These are phyloP conservation scores for Colletotrichum cuscutae DNA, from an alignment of 2,329 filamentous ascomycete species.

Conservation along the genomic window DNA sequence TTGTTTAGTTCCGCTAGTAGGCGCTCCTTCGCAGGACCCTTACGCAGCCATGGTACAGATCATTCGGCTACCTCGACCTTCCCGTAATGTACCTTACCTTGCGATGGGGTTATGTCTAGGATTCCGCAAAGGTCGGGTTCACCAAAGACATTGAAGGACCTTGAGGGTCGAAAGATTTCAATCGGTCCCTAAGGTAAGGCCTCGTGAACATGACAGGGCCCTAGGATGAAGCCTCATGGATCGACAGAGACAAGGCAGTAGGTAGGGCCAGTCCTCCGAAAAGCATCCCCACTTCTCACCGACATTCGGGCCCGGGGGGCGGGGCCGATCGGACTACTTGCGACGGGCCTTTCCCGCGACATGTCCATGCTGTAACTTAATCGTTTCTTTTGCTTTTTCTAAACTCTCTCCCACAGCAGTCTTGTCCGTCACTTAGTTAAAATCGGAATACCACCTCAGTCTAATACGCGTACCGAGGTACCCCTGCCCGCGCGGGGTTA, in stretches of 20 bases:
- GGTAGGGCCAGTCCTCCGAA: not conserved
- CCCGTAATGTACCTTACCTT: no score
- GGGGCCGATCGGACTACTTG: not conserved
- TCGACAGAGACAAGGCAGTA: not conserved
- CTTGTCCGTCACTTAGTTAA: not conserved
- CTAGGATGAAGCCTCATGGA: not conserved
- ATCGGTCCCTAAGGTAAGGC: no score
- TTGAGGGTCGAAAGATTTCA: not conserved
- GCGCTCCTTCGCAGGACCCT: not conserved
- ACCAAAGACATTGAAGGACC: not conserved
- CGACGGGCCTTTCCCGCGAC: not conserved
- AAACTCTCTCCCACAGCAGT: not conserved
- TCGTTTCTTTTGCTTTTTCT: not conserved
- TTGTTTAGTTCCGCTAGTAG: no score
- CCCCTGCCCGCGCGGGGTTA: conserved; percentile 12
- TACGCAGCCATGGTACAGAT: not conserved
- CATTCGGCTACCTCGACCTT: not conserved
- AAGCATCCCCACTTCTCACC: not conserved
- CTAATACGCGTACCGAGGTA: not conserved
- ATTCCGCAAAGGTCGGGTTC: not conserved
- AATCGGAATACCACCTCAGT: not conserved
- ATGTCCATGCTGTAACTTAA: not conserved
- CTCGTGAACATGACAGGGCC: not conserved
- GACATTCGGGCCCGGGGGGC: not conserved
- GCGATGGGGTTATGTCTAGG: not conserved